Evolutionary conservation across 306 rosid genomes (phyloP), one percentile per base, ranked within the genome.

Genomic region (Lagenaria siceraria): DNA sequence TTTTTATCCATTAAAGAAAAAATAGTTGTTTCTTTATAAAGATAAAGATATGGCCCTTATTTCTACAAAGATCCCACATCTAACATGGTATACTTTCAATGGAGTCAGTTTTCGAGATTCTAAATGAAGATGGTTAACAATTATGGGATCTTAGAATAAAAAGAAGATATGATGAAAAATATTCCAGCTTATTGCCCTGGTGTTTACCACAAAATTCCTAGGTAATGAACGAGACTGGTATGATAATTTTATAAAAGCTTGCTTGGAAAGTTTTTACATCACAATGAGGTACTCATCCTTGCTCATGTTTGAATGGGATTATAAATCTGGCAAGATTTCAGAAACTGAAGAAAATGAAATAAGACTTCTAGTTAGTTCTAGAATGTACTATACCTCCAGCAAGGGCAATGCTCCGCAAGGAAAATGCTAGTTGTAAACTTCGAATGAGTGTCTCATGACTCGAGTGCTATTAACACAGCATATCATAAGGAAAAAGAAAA

Each of bases 371-470:
- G 8, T 11, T 9, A 42, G 62, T 36, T 72, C 48, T 58, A 69
- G 73, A 77, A 75, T 9, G 63, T 11, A 24, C 48, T 88, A 82
- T 80, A 93, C 98, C 98, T 36, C 85, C 87, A 29, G 80, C 80
- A 43, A 89, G 92, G 82, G 98, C 84, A 43, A 85, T 83, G 86
- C 85, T 87, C 85, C 92, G 84, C 86, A 93, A 78, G 42, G 98
- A 90, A 86, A 93, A 89, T 64, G 95, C 90, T 48, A 93, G 87
- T 83, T 90, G 98, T 79, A 89, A 90, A 89, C 93, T 89, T 80
- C 83, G 89, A 86, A 87, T 80, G 48, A 89, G 85, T 46, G 88
- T 77, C 84, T 90, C 90, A 53, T 85, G 80, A 65, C 83, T 85
- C 75, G 90, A 89, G 86, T 87, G 87, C 96, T 93, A 59, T 48